phyloP scores from a whole-genome alignment of 2,329 filamentous ascomycete genomes.

The Penicillium italicum region DNA sequence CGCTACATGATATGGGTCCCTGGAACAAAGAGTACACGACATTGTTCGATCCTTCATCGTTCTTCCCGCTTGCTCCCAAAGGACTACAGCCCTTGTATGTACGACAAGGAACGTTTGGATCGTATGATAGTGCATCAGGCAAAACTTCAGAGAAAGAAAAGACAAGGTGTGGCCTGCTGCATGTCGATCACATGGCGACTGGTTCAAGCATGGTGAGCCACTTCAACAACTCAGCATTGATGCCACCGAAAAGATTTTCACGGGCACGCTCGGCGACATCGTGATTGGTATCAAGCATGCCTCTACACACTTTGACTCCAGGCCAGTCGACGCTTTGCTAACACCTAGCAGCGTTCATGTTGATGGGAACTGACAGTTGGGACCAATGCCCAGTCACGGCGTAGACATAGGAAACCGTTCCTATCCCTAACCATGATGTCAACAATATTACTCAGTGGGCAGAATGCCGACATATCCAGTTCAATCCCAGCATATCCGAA shows the following conservation, averaged over 20 bases:
- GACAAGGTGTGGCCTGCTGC: no score
- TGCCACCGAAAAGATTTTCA: no score
- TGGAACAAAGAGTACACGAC: not conserved
- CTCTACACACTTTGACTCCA: not conserved
- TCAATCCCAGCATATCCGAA: slow-evolving; percentile 47
- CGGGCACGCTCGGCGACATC: not conserved
- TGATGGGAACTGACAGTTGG: not conserved
- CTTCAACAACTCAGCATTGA: no score
- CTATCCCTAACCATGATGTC: not conserved
- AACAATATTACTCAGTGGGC: no score
- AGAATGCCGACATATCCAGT: slow-evolving; percentile 23
- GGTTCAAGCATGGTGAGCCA: no score
- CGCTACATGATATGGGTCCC: not conserved
- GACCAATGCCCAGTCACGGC: not conserved
- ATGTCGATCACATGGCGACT: no score
- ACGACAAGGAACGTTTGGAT: not conserved
- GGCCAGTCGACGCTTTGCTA: not conserved
- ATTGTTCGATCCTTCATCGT: not conserved
- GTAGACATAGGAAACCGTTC: not conserved
- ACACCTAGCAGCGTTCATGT: not conserved
- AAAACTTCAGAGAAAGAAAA: no score
- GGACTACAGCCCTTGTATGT: not conserved
- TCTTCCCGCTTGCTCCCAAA: not conserved
- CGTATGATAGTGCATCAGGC: not conserved
- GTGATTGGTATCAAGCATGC: not conserved